phyloP scores from a whole-genome alignment of 2,329 filamentous ascomycete genomes.

The Epichloe glyceriae region DNA sequence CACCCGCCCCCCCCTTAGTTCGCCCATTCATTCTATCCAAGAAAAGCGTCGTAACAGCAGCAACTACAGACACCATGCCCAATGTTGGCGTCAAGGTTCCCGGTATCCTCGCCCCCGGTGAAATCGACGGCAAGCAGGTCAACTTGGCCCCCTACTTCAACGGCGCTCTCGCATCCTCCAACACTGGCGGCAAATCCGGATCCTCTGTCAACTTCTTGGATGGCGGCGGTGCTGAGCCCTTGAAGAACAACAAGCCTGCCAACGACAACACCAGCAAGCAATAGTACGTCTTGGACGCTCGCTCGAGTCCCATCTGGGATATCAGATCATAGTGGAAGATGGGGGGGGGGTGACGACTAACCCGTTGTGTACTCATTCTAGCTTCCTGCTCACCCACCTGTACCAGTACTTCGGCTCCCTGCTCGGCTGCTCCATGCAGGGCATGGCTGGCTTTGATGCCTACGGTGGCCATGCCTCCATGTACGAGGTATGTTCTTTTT shows the following conservation, averaged over 20 bases:
- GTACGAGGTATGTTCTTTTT: conserved; percentile 20
- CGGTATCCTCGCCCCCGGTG: conserved; percentile 42
- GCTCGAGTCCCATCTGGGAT: neutral
- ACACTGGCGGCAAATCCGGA: conserved; percentile 30
- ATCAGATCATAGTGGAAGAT: neutral
- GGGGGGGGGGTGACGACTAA: too few relatives aligned
- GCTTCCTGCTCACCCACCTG: conserved; percentile 45
- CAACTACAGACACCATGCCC: conserved; percentile 31
- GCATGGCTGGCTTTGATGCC: conserved; percentile 33
- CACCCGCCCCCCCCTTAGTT: too few relatives aligned
- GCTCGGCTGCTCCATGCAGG: conserved; percentile 40
- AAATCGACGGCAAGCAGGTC: conserved; percentile 35
- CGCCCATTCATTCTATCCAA: too few relatives aligned
- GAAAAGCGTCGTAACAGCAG: too few relatives aligned
- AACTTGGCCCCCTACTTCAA: conserved; percentile 48
- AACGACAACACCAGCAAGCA: conserved; percentile 23
- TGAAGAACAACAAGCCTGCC: conserved; percentile 42
- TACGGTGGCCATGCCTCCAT: conserved; percentile 34
- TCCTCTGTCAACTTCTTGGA: conserved; percentile 47
- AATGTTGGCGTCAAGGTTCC: conserved; percentile 39
- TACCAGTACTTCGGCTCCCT: conserved; percentile 49
- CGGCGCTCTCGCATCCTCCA: conserved; percentile 39
- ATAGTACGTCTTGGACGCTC: conserved; percentile 27
- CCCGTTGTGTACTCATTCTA: conserved; percentile 11
- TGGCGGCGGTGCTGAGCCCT: conserved; percentile 40